phyloP scores from a whole-genome alignment of 495 filamentous ascomycete species.

The Tuber brumale region DNA sequence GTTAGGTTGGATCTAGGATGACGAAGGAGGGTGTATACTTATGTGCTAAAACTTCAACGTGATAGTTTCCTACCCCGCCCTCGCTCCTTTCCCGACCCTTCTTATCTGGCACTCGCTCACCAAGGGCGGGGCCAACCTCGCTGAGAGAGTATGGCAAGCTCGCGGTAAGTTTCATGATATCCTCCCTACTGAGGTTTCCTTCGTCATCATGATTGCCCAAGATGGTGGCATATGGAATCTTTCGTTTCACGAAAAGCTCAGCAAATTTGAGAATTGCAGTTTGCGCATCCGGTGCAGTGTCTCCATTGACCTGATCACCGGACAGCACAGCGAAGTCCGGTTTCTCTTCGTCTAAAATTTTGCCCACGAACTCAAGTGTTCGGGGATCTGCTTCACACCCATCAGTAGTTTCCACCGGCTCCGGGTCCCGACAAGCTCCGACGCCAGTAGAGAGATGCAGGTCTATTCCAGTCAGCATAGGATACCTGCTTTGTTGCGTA shows the following conservation, averaged over 20 bases:
- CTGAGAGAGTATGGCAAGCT: constrained; percentile 84
- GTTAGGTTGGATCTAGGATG: background rate
- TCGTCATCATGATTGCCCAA: constrained; percentile 98
- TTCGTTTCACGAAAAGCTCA: constrained; percentile 73
- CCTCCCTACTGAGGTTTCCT: constrained; percentile 65
- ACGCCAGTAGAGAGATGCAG: constrained; percentile 85
- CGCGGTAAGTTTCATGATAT: constrained; percentile 77
- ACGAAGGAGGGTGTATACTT: constrained; percentile 39
- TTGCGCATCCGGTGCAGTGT: constrained; percentile 84
- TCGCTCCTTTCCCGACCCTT: constrained; percentile 49
- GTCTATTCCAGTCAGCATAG: constrained; percentile 47
- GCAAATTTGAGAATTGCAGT: constrained; percentile 91
- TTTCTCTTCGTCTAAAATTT: constrained; percentile 78
- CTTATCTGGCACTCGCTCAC: constrained; percentile 22
- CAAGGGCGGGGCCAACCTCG: constrained; percentile 62
- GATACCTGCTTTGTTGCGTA: background rate
- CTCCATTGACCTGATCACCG: constrained; percentile 93
- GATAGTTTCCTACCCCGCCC: constrained; percentile 90
- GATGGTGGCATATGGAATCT: constrained; percentile 86
- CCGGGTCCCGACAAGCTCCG: constrained; percentile 73
- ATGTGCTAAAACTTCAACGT: constrained; percentile 78
- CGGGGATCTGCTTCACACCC: constrained; percentile 86
- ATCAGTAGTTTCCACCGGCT: constrained; percentile 63
- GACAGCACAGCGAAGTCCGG: constrained; percentile 85
- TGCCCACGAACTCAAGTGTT: constrained; percentile 80